Base-by-base conservation (phyloP, 2,329 filamentous ascomycete genomes). In the Didymella sp. region DNA sequence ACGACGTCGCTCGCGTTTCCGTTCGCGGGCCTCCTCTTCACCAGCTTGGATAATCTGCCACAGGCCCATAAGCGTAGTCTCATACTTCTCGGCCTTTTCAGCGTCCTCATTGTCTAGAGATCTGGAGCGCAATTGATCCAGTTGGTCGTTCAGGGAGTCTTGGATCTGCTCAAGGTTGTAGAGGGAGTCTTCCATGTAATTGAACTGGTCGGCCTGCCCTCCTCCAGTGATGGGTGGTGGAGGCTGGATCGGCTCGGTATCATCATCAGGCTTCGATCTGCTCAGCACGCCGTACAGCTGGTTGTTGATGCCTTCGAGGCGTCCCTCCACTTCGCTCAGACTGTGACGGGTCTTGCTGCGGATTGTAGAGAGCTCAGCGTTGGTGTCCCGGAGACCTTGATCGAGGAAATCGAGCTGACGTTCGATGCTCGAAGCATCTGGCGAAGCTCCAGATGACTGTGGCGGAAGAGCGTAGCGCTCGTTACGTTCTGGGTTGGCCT, bases 391-490 rank as follows among this genome's bases (percentile, higher is more conserved):
- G 28, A 95, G 77, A 1, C 86, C 85, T 64, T 84, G 84, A 56
- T 90, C 87, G 3, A 96, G 80, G 67, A 92, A 93, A 37, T 88
- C 85, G 19, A 95, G 75, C 68, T 93, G 89, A 27, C 79, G 78
- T 55, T 82, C 77, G 2, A 84, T 58, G 3, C 63, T 63, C 1
- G 72, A 68, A 24, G 60, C 59, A 37, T 74, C 69, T 11, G 60
- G 48, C 25, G 59, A 47, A 7, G 52, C 64, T 40, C 60, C 57
- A 4, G 64, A 42, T 19, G 51, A 45, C 28, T 66, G 62, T 13
- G 74, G 73, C 8, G 72, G 68, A 11, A 68, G 60, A 15, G 71
- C 63, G 44, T 74, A 76, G 27, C 70, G 65, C 25, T 68, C 59
- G 41, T 75, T 74, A 1, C 67, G 68, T 33, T 78, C 78, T 2